A percentile compares a stretch with the other conserved stretches of the same genome.
Conservation (phyloP, 73 alveolate species). For the Paramecium pentaurelia region DNA sequence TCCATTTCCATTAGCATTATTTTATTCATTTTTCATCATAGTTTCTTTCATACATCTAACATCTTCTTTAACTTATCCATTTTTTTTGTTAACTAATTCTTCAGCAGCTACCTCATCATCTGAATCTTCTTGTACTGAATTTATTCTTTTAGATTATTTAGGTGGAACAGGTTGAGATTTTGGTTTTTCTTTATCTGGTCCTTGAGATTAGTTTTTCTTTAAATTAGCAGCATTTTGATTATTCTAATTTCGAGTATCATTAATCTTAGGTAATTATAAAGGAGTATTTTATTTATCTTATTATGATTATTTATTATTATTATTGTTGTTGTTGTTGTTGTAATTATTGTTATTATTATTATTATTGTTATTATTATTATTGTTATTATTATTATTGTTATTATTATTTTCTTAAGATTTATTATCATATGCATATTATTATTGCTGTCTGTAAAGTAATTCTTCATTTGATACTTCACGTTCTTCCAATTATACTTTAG, state of each 20-base stretch:
- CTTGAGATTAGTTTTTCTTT: constrained; percentile 51
- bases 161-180: constrained; percentile 50
- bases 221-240: constrained; percentile 55
- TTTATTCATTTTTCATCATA: constrained; percentile 66
- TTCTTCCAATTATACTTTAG: constrained; percentile 51
- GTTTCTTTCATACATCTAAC: constrained; percentile 73
- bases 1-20: constrained; percentile 57
- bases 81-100: constrained; percentile 56
- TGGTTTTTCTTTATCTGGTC: constrained; percentile 51
- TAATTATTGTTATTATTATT: neutral
- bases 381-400: neutral
- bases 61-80: constrained; percentile 75
- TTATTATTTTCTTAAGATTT: neutral
- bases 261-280: constrained; percentile 8
- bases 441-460: neutral
- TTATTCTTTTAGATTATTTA: constrained; percentile 66
- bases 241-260: neutral
- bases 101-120: constrained; percentile 62
- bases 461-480: constrained; percentile 47
- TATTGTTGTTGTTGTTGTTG: neutral
- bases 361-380: neutral
- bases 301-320: neutral
- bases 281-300: constrained; percentile 32
- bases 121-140: constrained; percentile 63
- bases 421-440: neutral